phyloP scores from a whole-genome alignment of 2,329 filamentous ascomycete genomes.

The Clarireedia sp. region DNA sequence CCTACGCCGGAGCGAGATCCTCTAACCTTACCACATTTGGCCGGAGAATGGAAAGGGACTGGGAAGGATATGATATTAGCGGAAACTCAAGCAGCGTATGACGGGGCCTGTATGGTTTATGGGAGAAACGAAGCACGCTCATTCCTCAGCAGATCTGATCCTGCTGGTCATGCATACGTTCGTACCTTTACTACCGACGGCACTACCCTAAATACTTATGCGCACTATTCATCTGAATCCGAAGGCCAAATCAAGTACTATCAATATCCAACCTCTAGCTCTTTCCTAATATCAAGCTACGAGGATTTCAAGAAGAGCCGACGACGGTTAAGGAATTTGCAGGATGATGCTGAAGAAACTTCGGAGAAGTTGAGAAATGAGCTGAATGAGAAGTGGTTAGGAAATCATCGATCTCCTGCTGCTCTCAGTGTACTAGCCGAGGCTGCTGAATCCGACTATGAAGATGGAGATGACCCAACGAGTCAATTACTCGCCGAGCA shows the following conservation, averaged over 20 bases:
- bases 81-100: slow-evolving; percentile 2
- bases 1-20: not conserved
- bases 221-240: not conserved
- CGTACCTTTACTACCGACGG: not conserved
- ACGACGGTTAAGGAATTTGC: not conserved
- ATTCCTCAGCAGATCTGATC: not conserved
- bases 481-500: no score
- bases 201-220: not conserved
- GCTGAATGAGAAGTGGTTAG: slow-evolving; percentile 5
- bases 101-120: slow-evolving; percentile 3
- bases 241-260: not conserved
- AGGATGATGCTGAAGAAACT: not conserved
- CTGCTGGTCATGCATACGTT: not conserved
- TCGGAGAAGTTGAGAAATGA: slow-evolving; percentile 9
- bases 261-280: slow-evolving; percentile 1
- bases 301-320: not conserved
- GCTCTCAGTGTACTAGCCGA: no score
- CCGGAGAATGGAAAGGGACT: slow-evolving; percentile 14
- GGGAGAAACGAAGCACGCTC: not conserved
- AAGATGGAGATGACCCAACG: no score
- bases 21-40: slow-evolving; percentile 16
- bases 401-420: no score
- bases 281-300: slow-evolving; percentile 1
- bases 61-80: slow-evolving; percentile 2
- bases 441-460: no score